Base-by-base conservation (phyloP, 2,329 filamentous ascomycete genomes). In the Clonostachys rosea region DNA sequence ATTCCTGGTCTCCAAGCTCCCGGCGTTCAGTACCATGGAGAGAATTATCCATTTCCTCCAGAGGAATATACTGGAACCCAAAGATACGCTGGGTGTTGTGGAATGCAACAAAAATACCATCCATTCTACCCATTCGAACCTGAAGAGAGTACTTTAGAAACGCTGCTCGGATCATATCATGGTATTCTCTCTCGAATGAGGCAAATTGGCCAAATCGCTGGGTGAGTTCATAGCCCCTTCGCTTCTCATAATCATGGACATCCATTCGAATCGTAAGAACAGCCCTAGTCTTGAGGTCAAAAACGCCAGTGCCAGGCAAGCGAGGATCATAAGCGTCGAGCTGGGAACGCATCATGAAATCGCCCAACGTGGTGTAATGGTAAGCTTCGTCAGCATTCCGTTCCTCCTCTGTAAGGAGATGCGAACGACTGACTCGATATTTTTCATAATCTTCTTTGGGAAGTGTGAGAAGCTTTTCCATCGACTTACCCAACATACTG, bases 101-200 rank as follows among this genome's bases (percentile, higher is more conserved):
- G 63, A 84, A 99, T 3, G 94, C 94, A 18, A 97, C 88, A 60
- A 97, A 99, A 44, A 97, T 96, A 46, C 94, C 94, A 61, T 99
- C 92, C 95, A 99, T 99, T 44, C 91, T 84, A 16, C 95, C 94
- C 82, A 99, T 95, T 41, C 94, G 88, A 30, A 92, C 95, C 67
- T 99, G 94, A 33, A 99, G 75, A 10, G 91, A 96, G 65, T 99
- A 99, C 61, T 99, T 99, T 47, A 99, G 73, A 69, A 99, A 92
- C 0, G 92, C 94, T 2, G 91, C 82, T 46, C 95, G 81, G 50
- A 95, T 92, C 91, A 99, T 95, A 65, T 99, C 94, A 63, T 86
- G 95, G 64, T 94, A 96, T 60, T 99, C 95, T 49, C 91, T 84
- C 68, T 99, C 94, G 63, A 86, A 99, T 0, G 92, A 97, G 63